Evolutionary conservation across 805 yeast species (phyloP).

Genomic region (Komagataella pseudopastoris): DNA sequence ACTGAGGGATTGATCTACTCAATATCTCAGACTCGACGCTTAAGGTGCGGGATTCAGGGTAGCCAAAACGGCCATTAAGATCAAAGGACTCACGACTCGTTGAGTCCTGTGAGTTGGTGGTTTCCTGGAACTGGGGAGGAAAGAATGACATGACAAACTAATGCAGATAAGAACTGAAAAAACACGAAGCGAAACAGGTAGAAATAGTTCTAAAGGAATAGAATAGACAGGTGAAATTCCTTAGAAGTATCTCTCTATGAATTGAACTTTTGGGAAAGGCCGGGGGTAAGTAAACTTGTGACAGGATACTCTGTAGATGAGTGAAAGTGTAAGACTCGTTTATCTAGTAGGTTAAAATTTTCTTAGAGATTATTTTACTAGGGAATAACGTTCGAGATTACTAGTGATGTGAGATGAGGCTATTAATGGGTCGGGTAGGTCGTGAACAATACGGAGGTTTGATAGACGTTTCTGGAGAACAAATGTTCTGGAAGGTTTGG

Average conservation of each 20-base stretch:
- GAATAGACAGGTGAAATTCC: neutral
- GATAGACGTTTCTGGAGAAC: neutral
- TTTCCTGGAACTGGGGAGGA: neutral
- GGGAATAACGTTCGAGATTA: neutral
- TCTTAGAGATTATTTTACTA: neutral
- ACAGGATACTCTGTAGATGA: neutral
- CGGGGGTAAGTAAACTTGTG: neutral
- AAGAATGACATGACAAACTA: neutral
- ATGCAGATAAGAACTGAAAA: neutral
- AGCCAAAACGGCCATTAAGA: neutral
- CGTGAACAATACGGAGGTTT: neutral
- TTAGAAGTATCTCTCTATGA: neutral
- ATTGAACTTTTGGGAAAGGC: neutral
- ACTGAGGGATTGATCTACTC: neutral
- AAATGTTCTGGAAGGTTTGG: neutral
- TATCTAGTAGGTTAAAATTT: neutral
- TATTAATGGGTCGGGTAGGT: neutral
- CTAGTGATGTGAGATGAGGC: neutral
- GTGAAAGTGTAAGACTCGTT: neutral
- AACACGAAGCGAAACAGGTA: neutral
- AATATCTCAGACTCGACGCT: neutral
- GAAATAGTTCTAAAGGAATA: neutral
- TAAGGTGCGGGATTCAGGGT: neutral
- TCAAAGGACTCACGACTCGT: neutral
- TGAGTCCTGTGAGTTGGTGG: neutral